These are phyloP conservation scores for Neospora caninum DNA, from an alignment of 169 alveolate genomes.

Conservation along the genomic window DNA sequence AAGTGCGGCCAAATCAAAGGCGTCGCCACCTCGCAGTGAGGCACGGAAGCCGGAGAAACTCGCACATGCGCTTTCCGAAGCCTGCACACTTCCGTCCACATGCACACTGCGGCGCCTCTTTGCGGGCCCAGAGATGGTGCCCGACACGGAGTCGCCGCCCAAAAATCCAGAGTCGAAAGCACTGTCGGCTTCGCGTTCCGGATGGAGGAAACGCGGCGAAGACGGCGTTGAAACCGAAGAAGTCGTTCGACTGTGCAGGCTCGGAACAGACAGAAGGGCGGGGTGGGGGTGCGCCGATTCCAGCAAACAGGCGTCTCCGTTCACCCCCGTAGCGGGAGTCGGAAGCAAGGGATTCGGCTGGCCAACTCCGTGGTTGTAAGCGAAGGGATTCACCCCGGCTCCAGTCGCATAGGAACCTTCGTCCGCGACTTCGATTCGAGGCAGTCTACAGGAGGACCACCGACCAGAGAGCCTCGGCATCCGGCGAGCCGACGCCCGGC, in stretches of 20 bases:
- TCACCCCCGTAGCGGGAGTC: background rate
- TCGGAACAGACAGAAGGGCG: background rate
- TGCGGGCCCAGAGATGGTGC: background rate
- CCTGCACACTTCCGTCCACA: background rate
- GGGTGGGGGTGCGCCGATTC: background rate
- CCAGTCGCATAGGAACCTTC: background rate
- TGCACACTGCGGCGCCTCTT: constrained; percentile 18
- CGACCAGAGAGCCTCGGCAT: background rate
- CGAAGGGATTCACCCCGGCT: background rate
- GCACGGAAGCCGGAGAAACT: background rate
- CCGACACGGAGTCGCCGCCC: background rate
- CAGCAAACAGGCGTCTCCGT: background rate
- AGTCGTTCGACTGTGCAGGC: background rate
- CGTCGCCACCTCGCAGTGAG: background rate
- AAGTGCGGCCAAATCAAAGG: background rate
- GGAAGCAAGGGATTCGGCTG: background rate
- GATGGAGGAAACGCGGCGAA: background rate
- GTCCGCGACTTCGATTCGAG: background rate
- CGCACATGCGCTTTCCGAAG: background rate
- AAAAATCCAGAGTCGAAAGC: background rate
- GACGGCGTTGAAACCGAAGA: constrained; percentile 2
- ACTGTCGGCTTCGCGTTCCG: background rate
- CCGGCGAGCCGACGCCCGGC: background rate
- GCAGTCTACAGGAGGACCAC: background rate
- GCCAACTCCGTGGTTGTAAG: background rate